A percentile compares a stretch with the other conserved stretches of the same genome.
Conservation (phyloP, 441 rosid species). For the Rhodomyrtus psidioides region DNA sequence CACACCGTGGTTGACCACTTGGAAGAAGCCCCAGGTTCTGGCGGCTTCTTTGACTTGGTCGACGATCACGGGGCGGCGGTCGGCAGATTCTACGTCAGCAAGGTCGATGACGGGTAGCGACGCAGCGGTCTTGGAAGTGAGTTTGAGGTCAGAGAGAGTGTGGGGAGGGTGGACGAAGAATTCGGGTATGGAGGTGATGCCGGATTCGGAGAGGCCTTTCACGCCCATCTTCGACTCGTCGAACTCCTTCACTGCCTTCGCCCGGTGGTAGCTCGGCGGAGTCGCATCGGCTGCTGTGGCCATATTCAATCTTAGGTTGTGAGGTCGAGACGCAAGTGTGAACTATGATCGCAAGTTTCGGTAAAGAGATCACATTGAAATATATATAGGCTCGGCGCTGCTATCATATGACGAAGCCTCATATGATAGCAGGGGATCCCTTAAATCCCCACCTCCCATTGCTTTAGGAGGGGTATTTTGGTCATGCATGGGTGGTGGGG, state of each 20-base stretch:
- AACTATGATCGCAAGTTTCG: neutral
- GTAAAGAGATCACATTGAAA: too few relatives aligned
- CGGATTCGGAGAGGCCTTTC: conserved; percentile 12
- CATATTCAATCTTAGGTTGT: neutral
- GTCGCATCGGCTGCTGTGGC: neutral
- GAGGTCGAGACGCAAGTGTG: neutral
- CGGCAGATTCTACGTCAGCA: neutral
- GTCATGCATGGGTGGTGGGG: too few relatives aligned
- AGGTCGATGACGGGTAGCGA: conserved; percentile 19
- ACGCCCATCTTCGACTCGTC: conserved; percentile 20
- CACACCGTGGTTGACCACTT: conserved; percentile 14
- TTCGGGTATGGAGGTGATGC: conserved; percentile 12
- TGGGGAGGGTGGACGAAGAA: conserved; percentile 4
- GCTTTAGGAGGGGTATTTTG: too few relatives aligned
- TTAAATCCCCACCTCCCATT: too few relatives aligned
- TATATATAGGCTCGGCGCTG: neutral
- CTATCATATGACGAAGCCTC: too few relatives aligned
- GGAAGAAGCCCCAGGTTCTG: conserved; percentile 23
- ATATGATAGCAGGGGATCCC: too few relatives aligned
- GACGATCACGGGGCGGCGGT: neutral
- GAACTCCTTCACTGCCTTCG: conserved; percentile 2
- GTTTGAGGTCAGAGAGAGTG: conserved; percentile 4
- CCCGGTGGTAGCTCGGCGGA: neutral
- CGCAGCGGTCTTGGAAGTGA: neutral
- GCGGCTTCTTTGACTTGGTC: conserved; percentile 16